Percentiles rank a stretch among this genome's conserved stretches.
These are phyloP conservation scores for Trichophyton benhamiae DNA, from an alignment of 2,329 filamentous ascomycete genomes.

Conservation along the genomic window DNA sequence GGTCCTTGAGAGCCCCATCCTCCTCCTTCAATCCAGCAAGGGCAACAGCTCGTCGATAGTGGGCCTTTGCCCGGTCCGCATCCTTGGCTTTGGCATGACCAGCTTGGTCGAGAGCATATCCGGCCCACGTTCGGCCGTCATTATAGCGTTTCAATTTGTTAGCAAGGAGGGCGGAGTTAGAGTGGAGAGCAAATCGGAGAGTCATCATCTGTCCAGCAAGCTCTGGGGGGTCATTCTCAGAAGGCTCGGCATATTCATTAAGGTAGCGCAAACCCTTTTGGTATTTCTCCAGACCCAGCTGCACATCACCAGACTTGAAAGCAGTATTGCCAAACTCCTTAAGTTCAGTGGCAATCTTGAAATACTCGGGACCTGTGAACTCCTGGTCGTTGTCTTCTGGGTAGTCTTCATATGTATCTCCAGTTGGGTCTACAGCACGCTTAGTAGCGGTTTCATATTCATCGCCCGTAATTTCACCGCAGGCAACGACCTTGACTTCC, in stretches of 20 bases:
- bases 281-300: slow-evolving; percentile 75
- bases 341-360: slow-evolving; percentile 69
- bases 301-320: slow-evolving; percentile 66
- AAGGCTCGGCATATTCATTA: slow-evolving; percentile 63
- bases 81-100: slow-evolving; percentile 50
- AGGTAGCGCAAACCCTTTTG: slow-evolving; percentile 84
- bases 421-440: slow-evolving; percentile 63
- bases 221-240: slow-evolving; percentile 57
- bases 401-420: slow-evolving; percentile 90
- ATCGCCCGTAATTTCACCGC: slow-evolving; percentile 67
- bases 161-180: slow-evolving; percentile 74
- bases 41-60: slow-evolving; percentile 73
- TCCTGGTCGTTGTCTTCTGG: slow-evolving; percentile 66
- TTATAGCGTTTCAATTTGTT: slow-evolving; percentile 64
- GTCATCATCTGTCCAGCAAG: slow-evolving; percentile 55
- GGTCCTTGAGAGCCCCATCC: slow-evolving; percentile 62
- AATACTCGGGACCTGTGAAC: slow-evolving; percentile 54
- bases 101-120: slow-evolving; percentile 55
- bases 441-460: slow-evolving; percentile 55
- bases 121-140: slow-evolving; percentile 58
- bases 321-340: slow-evolving; percentile 89
- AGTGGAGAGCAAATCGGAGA: slow-evolving; percentile 75
- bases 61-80: slow-evolving; percentile 75
- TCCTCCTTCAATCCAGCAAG: slow-evolving; percentile 67
- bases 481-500: slow-evolving; percentile 66